Evolutionary conservation across 2,329 filamentous ascomycete species (phyloP), one percentile per base, ranked within the genome.

Genomic region (Decorospora gaudefroyi): DNA sequence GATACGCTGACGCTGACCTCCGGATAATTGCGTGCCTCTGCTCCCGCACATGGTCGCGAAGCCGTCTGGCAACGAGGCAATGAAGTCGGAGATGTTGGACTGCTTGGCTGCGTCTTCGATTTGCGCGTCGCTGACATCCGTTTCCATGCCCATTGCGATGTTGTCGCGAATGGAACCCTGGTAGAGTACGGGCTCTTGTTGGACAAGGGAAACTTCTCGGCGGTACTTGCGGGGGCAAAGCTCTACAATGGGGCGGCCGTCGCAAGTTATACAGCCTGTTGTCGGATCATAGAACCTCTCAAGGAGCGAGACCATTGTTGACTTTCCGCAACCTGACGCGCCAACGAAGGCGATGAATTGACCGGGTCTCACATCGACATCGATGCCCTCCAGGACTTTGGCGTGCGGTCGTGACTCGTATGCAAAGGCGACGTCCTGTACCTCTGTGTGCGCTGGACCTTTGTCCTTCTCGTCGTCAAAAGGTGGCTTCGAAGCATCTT

Each of bases 241-340:
- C 3, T 76, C 77, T 45, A 83, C 84, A 59, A 97, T 88, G 51
- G 95, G 86, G 52, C 82, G 82, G 43, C 84, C 87, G 62, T 97
- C 91, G 17, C 95, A 78, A 47, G 82, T 88, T 32, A 99, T 79
- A 6, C 83, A 84, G 6, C 93, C 93, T 0, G 83, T 79, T 0
- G 91, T 76, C 0, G 91, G 88, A 59, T 97, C 90, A 65, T 97
- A 97, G 75, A 97, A 97, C 16, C 93, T 86, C 69, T 97, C 91
- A 13, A 97, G 76, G 3, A 97, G 79, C 1, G 89, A 87, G 59
- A 97, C 93, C 0, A 90, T 95, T 0, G 93, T 97, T 38, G 84
- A 89, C 75, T 99, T 97, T 44, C 93, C 93, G 65, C 93, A 96
- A 2, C 93, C 92, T 26, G 86, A 91, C 0, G 91, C 87, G 5